Evolutionary conservation across 345 rosid species (phyloP), one percentile per base, ranked within the genome.

Genomic region (Triadica sebifera): DNA sequence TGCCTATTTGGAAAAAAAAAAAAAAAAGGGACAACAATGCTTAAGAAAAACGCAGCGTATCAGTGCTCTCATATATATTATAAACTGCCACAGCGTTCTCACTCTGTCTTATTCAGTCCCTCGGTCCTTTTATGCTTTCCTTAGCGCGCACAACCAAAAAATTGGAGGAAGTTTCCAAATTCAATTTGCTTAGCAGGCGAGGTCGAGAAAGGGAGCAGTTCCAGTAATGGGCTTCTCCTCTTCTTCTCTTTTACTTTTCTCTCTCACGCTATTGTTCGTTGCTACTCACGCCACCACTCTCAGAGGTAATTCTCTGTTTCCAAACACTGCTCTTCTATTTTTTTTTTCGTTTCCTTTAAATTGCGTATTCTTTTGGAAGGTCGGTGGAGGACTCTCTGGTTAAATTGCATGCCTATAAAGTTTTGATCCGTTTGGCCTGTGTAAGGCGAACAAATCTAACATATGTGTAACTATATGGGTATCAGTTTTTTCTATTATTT

Each of bases 201-300:
- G 25, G 11, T 29, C 25, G 37, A 58, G 62, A 22, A 57, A 34
- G 12, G 46, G 11, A 49, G 72, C 59, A 75, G 57, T 29, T 3
- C 39, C 52, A 19, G 22, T 12, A n/a, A 70, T 71, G 75, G 76
- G 53, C 52, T 37, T 22, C 64, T 51, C 55, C 15, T 63, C 64
- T 19, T 20, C 64, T 63, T 19, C 67, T 50, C 65, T 12, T 22
- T 52, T 29, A 62, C 70, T 78, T 47, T 34, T 43, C 22, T 46
- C 59, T 43, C 20, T 74, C 15, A 17, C 38, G 12, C 3, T 73
- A 6, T 61, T 59, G 47, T 19, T 61, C 45, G 20, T 61, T 20
- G 61, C 80, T 39, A 0, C 72, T 19, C 74, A 19, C 57, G 76
- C 51, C n/a, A 8, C 77, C 41, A 3, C 72, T 59, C 38, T 50